Percentiles rank a stretch among this genome's conserved stretches.
Conservation (phyloP, 2,329 filamentous ascomycete genomes). For the Rhinocladiella mackenziei region DNA sequence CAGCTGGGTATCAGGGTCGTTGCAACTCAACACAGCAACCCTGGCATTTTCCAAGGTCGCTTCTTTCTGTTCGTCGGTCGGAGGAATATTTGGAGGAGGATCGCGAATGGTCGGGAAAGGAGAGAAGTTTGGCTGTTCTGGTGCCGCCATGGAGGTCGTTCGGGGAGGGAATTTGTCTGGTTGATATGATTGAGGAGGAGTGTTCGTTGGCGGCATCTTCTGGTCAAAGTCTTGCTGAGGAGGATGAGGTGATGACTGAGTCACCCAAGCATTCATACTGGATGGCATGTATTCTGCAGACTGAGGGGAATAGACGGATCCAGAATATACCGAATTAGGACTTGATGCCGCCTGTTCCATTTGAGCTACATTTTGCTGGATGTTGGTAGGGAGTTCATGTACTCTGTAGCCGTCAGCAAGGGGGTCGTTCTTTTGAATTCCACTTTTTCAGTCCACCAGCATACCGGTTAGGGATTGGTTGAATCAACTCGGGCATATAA, state of each 20-base stretch:
- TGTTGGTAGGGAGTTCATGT: conserved; percentile 66
- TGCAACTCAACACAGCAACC: conserved; percentile 79
- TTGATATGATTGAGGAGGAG: conserved; percentile 19
- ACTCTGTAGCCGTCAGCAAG: conserved; percentile 81
- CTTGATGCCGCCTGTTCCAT: conserved; percentile 60
- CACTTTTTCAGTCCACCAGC: conserved; percentile 44
- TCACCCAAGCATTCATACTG: conserved; percentile 9
- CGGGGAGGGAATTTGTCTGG: conserved; percentile 47
- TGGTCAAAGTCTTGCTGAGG: conserved; percentile 36
- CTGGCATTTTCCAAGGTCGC: conserved; percentile 81
- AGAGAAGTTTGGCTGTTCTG: conserved; percentile 73
- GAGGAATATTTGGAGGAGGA: conserved; percentile 80
- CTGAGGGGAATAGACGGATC: conserved; percentile 22
- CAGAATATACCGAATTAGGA: conserved; percentile 20
- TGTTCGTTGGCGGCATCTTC: conserved; percentile 4
- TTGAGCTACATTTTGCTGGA: conserved; percentile 88
- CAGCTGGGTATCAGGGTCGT: conserved; percentile 93
- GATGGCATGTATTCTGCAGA: conserved; percentile 15
- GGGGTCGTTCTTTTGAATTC: no score
- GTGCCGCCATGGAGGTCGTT: conserved; percentile 46
- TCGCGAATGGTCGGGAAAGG: conserved; percentile 81
- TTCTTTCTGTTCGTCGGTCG: conserved; percentile 91
- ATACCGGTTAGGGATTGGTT: conserved; percentile 67
- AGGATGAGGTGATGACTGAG: conserved; percentile 20
- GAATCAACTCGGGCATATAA: conserved; percentile 66